Evolutionary conservation across 148 eudicot genomes (phyloP).

Genomic region (Silene conica): DNA sequence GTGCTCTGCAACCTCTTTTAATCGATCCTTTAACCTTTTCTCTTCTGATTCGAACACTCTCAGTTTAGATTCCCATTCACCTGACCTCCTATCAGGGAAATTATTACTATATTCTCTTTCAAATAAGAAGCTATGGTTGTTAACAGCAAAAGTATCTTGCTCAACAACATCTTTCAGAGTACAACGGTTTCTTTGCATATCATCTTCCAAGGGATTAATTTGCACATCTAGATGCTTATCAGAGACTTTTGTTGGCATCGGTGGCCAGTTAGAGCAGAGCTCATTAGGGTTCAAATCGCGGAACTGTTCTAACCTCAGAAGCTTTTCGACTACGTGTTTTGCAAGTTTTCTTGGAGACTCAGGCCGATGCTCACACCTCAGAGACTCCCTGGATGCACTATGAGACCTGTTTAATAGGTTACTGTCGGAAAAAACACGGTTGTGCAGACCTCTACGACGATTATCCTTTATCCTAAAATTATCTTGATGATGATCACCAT

Average conservation of each 20-base stretch:
- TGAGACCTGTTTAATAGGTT: slow-evolving; percentile 19
- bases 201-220: neutral
- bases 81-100: slow-evolving; percentile 17
- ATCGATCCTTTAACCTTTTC: slow-evolving; percentile 19
- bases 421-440: slow-evolving; percentile 7
- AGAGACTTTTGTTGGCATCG: slow-evolving; percentile 8
- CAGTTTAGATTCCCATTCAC: slow-evolving; percentile 23
- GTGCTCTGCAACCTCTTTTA: slow-evolving; percentile 24
- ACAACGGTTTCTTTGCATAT: slow-evolving; percentile 6
- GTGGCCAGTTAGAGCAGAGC: slow-evolving; percentile 7
- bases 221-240: slow-evolving; percentile 24
- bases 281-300: slow-evolving; percentile 19
- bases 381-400: slow-evolving; percentile 16
- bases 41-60: slow-evolving; percentile 21
- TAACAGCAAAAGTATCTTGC: slow-evolving; percentile 1
- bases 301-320: slow-evolving; percentile 27
- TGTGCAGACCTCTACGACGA: slow-evolving; percentile 1
- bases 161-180: slow-evolving; percentile 15
- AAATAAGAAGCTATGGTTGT: neutral
- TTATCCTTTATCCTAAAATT: slow-evolving; percentile 7
- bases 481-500: slow-evolving; percentile 27
- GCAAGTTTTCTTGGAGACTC: slow-evolving; percentile 36
- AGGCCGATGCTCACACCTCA: slow-evolving; percentile 15
- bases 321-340: slow-evolving; percentile 32
- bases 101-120: neutral